Evolutionary conservation across 441 rosid genomes (phyloP).

Genomic region (Erodium texanum): DNA sequence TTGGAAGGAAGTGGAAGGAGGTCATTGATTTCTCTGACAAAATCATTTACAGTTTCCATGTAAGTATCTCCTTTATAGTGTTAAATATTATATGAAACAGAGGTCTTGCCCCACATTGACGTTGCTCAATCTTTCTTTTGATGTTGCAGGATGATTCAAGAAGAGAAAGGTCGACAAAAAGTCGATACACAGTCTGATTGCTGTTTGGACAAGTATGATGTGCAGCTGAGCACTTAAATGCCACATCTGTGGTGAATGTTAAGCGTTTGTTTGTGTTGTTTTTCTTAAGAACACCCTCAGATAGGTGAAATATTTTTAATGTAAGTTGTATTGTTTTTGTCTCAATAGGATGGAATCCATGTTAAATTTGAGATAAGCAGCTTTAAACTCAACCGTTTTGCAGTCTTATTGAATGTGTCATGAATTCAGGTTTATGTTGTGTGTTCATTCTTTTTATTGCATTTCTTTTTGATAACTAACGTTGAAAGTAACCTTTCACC

Average conservation of each 20-base stretch:
- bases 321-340: not conserved
- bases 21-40: conserved; percentile 62
- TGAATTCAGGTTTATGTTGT: too few relatives aligned
- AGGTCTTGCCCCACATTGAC: not conserved
- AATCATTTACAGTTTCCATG: conserved; percentile 27
- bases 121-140: not conserved
- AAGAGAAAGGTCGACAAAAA: not conserved
- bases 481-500: too few relatives aligned
- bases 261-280: not conserved
- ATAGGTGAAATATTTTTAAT: not conserved
- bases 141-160: not conserved
- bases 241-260: not conserved
- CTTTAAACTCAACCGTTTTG: too few relatives aligned
- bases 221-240: not conserved
- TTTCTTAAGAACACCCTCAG: not conserved
- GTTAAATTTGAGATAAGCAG: too few relatives aligned
- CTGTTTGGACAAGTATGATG: not conserved
- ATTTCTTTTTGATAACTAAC: too few relatives aligned
- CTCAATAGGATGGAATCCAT: not conserved
- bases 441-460: too few relatives aligned
- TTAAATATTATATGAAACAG: not conserved
- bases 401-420: too few relatives aligned
- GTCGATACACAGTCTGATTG: not conserved
- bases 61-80: not conserved
- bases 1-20: conserved; percentile 96